Conservation (phyloP, 2,329 filamentous ascomycete genomes). For the Aspergillus fructus region DNA sequence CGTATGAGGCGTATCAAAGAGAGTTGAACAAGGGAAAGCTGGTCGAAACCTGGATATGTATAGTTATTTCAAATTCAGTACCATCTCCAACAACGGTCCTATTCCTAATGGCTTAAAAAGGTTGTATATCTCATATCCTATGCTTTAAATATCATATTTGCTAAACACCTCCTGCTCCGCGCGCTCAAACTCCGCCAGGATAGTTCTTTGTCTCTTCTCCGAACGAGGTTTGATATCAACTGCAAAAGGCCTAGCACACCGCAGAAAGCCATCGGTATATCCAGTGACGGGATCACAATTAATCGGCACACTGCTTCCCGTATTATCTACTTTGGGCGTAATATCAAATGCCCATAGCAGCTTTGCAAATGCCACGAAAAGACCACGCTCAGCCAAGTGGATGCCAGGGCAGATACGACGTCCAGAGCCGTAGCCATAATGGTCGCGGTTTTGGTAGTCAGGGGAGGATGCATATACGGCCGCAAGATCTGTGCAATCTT, state of each 20-base stretch:
- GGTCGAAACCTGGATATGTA: too few relatives aligned
- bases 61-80: too few relatives aligned
- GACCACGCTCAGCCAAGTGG: slow-evolving; percentile 32
- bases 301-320: background rate
- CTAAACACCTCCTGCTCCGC: background rate
- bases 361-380: slow-evolving; percentile 29
- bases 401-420: slow-evolving; percentile 34
- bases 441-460: slow-evolving; percentile 35
- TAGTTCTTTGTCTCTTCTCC: background rate
- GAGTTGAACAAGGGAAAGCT: too few relatives aligned
- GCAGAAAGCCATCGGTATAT: slow-evolving; percentile 1
- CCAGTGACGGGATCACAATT: background rate
- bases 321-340: background rate
- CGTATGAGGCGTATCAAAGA: too few relatives aligned
- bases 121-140: too few relatives aligned
- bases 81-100: too few relatives aligned
- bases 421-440: slow-evolving; percentile 29
- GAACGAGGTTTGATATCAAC: background rate
- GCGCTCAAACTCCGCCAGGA: background rate
- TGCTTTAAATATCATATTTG: background rate
- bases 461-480: slow-evolving; percentile 32
- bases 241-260: background rate
- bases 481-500: slow-evolving; percentile 22
- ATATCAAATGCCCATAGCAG: slow-evolving; percentile 33
- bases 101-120: too few relatives aligned